Percentiles rank a stretch among this genome's conserved stretches.
Conservation (phyloP, 2,329 filamentous ascomycete species). For the Arthrobotrys iridis region DNA sequence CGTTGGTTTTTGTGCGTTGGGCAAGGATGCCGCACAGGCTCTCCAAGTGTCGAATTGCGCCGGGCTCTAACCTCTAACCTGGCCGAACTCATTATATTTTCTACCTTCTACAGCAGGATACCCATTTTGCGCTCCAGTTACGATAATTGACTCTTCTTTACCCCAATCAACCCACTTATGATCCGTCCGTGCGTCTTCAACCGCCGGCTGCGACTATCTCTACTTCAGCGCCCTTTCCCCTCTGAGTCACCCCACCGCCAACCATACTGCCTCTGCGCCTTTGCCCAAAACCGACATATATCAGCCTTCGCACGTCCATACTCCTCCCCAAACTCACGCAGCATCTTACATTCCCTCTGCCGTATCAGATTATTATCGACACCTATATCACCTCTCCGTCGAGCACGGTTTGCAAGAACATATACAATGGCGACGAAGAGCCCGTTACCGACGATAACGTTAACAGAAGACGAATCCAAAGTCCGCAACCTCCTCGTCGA, state of each 20-base stretch:
- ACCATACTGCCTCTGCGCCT: slow-evolving; percentile 21
- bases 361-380: slow-evolving; percentile 1
- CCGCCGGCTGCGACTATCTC: slow-evolving; percentile 37
- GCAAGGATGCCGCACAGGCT: slow-evolving; percentile 6
- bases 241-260: slow-evolving; percentile 36
- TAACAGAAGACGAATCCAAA: slow-evolving; percentile 76
- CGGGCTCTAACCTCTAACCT: not conserved
- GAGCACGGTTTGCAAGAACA: not conserved
- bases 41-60: not conserved
- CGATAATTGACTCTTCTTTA: no score
- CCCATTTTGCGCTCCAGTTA: not conserved
- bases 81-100: no score
- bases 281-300: slow-evolving; percentile 24
- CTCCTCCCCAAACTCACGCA: slow-evolving; percentile 27
- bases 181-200: slow-evolving; percentile 20
- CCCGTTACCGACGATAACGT: slow-evolving; percentile 64
- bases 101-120: not conserved
- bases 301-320: not conserved
- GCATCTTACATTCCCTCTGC: slow-evolving; percentile 28
- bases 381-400: not conserved
- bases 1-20: not conserved
- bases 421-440: not conserved
- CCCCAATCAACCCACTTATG: slow-evolving; percentile 6
- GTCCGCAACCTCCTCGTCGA: slow-evolving; percentile 82
- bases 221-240: slow-evolving; percentile 17